These are phyloP conservation scores for Fusarium palustre DNA, from an alignment of 2,329 filamentous ascomycete species.

Conservation along the genomic window DNA sequence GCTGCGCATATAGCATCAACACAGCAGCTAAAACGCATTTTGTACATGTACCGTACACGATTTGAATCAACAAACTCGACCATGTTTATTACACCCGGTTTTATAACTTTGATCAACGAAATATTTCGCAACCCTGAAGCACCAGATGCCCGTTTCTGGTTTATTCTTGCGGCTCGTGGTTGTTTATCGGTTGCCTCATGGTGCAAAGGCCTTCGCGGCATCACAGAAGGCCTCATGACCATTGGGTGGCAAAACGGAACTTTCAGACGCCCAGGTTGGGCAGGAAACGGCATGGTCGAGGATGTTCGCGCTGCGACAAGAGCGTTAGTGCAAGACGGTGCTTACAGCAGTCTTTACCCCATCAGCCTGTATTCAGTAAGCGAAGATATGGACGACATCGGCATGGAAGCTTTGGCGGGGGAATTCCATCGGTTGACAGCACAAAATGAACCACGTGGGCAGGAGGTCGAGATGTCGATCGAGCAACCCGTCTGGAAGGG, in stretches of 20 bases:
- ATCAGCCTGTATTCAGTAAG: slow-evolving; percentile 14
- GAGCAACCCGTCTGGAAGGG: slow-evolving; percentile 10
- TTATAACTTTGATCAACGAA: slow-evolving; percentile 11
- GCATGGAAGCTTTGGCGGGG: slow-evolving; percentile 7
- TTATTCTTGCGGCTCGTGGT: slow-evolving; percentile 4
- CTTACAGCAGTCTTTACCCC: slow-evolving; percentile 19
- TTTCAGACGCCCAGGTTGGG: slow-evolving; percentile 8
- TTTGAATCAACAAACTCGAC: slow-evolving; percentile 20
- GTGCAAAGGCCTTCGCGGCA: slow-evolving; percentile 21
- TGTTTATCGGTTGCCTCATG: slow-evolving; percentile 9
- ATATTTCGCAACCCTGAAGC: not conserved
- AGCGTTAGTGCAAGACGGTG: not conserved
- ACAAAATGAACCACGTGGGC: not conserved
- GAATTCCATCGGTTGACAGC: slow-evolving; percentile 5
- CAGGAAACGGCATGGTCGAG: slow-evolving; percentile 4
- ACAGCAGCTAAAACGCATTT: slow-evolving; percentile 1
- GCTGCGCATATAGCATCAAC: not conserved
- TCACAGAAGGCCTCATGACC: slow-evolving; percentile 10
- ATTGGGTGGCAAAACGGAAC: slow-evolving; percentile 16
- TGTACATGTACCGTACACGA: slow-evolving; percentile 6
- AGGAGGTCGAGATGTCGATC: not conserved
- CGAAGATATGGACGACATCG: slow-evolving; percentile 10
- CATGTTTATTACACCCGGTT: slow-evolving; percentile 9
- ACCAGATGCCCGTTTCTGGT: slow-evolving; percentile 17
- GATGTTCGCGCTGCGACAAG: slow-evolving; percentile 4